Evolutionary conservation across 2,329 filamentous ascomycete species (phyloP), one percentile per base, ranked within the genome.

Genomic region (Alternaria hordeiaustralica): DNA sequence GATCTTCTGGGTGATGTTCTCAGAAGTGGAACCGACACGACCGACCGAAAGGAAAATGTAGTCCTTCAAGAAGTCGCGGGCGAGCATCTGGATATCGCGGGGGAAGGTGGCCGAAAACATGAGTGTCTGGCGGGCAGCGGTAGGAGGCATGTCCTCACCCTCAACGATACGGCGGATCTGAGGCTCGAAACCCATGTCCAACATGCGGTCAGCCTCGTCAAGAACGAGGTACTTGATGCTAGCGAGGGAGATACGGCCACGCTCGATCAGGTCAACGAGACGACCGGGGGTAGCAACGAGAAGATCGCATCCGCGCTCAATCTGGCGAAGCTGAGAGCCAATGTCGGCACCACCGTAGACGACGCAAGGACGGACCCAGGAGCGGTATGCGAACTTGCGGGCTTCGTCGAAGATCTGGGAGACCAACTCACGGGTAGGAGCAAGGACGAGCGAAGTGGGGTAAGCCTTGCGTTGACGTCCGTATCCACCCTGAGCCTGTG

Each of bases 141-240:
- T 92, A 57, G 83, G 82, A 61, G 96, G 96, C 96, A 99, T 99
- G 77, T 99, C 96, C 84, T 98, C 96, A 65, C 94, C 94, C 84
- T 98, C 95, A 49, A 99, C 96, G 77, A 99, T 98, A 76, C 95
- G 92, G 78, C 96, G 94, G 80, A 99, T 99, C 85, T 99, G 96
- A 77, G 96, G 96, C 87, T 99, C 96, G 87, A 99, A 99, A 96
- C 96, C 96, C 96, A 99, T 99, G 88, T 99, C 96, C 87, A 99
- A 88, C 96, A 99, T 99, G 82, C 96, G 96, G 86, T 99, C 96
- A 82, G 96, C 96, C 89, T 99, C 96, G 76, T 99, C 96, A 59
- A 99, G 92, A 75, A 99, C 93, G 67, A 99, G 89, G 81, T 99
- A 99, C 87, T 97, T 98, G 88, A 99, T 99, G 88, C 97, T 97